Percentiles rank a stretch among this genome's conserved stretches.
phyloP scores from a whole-genome alignment of 257 asterid genomes.

The Solanum corneliomulleri region DNA sequence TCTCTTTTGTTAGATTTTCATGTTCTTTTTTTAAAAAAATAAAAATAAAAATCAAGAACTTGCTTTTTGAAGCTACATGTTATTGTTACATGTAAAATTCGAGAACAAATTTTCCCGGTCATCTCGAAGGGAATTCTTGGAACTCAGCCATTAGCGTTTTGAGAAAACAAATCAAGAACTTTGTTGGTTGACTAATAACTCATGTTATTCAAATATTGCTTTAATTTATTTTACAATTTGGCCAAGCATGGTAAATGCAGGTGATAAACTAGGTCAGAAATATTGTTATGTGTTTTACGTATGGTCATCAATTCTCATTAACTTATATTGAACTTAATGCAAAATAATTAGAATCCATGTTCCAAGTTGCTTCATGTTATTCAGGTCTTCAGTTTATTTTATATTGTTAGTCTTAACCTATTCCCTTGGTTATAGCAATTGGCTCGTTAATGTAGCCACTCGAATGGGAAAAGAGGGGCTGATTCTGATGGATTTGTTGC shows the following conservation, averaged over 20 bases:
- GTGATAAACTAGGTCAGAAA: neutral
- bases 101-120: no score
- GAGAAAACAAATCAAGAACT: no score
- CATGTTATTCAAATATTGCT: neutral
- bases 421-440: neutral
- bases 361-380: neutral
- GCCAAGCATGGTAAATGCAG: neutral
- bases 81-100: no score
- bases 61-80: no score
- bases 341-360: neutral
- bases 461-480: conserved; percentile 99
- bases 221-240: neutral
- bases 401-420: neutral
- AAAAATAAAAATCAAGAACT: no score
- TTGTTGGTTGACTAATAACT: neutral
- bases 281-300: neutral
- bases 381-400: neutral
- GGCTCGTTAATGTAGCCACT: conserved; percentile 46
- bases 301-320: neutral
- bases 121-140: no score
- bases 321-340: neutral
- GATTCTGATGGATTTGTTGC: conserved; percentile 94
- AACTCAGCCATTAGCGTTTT: no score
- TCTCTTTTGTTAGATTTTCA: no score
- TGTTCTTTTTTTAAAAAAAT: no score